Base-by-base conservation (phyloP, 179 eudicot genomes). In the Beta macrorhiza region DNA sequence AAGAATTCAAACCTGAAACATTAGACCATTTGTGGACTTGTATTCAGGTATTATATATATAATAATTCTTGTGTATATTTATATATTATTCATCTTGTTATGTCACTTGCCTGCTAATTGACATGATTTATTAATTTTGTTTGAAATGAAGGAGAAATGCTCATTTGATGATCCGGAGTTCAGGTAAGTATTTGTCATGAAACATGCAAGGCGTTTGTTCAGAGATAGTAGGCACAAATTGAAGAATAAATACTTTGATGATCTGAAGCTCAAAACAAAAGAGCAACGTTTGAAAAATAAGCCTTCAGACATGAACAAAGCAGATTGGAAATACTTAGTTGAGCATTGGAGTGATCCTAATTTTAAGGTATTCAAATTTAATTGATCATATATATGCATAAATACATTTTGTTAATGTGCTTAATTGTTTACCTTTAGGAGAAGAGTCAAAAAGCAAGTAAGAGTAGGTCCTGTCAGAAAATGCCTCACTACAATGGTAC, bases 401-500 rank as follows among this genome's bases (percentile, higher is more conserved):
- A 1, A 3, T 8, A 19, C 4, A 0, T 0, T 17, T 5, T 47
- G 16, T 19, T 1, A 13, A 7, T 47, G 25, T n/a, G n/a, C 0
- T 17, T 45, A 47, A 47, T 2, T 70, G 2, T 70, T 70, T 7
- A 45, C 0, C n/a, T 68, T 19, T 7, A 70, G 32, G 29, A 70
- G 52, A 70, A 70, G 55, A 70, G 74, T 5, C 0, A 2, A 1
- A 70, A 70, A n/a, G 74, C 56, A 44, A 47, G 74, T 70, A 19
- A 51, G 20, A 78, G 63, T 52, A 65, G 73, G 47, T 15, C 73
- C 15, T 12, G 11, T 12, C 37, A 67, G 10, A 67, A 67, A 25
- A 37, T 68, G 75, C 56, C 81, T 37, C 81, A 78, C 22, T 78
- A 78, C 19, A 53, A 59, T 29, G 73, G 51, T 7, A 29, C 78